phyloP scores from a whole-genome alignment of 345 rosid genomes.

The Excoecaria agallocha region DNA sequence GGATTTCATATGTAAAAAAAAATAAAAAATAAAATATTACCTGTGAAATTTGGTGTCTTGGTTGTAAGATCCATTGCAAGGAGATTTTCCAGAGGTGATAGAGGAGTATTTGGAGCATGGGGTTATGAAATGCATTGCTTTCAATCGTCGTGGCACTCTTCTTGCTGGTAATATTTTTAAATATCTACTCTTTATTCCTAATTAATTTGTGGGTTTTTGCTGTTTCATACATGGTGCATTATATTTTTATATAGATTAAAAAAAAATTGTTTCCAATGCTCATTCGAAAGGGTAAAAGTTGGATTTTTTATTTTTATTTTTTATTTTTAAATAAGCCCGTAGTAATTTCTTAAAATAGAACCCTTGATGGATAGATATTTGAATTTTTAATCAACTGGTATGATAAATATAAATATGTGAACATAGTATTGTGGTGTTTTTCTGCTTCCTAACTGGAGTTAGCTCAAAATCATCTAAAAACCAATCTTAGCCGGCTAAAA shows the following conservation, averaged over 20 bases:
- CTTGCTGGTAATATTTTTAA: constrained; percentile 64
- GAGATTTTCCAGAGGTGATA: constrained; percentile 97
- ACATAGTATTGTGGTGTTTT: background rate
- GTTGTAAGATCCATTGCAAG: constrained; percentile 82
- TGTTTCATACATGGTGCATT: background rate
- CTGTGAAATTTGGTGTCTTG: background rate
- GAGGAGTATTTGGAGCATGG: constrained; percentile 98
- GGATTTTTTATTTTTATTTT: background rate
- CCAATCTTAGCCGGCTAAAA: background rate
- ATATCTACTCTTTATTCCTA: background rate
- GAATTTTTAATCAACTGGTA: background rate
- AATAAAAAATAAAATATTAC: too few species aligned
- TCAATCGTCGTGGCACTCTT: constrained; percentile 96
- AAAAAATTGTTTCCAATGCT: too few species aligned
- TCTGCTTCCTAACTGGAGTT: background rate
- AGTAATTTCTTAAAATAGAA: too few species aligned
- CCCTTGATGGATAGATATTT: too few species aligned
- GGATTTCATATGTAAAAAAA: too few species aligned
- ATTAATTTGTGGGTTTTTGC: background rate
- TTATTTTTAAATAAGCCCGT: background rate
- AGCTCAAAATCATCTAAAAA: background rate
- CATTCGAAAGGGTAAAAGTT: too few species aligned
- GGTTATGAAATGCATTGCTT: constrained; percentile 86
- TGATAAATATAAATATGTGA: background rate
- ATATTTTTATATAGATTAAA: background rate